These are phyloP conservation scores for Trametes meyenii DNA, from an alignment of 768 basidiomycete genomes.

Conservation along the genomic window DNA sequence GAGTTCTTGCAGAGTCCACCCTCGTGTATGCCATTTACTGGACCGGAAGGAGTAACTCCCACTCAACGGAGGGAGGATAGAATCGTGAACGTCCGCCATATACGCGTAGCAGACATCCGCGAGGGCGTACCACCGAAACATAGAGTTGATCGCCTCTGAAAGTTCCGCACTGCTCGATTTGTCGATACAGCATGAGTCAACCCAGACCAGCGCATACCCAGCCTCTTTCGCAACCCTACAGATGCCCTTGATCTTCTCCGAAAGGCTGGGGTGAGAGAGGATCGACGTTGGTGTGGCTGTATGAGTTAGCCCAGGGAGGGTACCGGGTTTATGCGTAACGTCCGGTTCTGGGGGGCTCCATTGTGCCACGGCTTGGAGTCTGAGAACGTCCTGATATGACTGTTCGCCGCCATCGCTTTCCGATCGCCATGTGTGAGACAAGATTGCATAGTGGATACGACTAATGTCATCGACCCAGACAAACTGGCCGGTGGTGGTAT, in stretches of 20 bases:
- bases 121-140: not conserved
- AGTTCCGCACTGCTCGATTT: slow-evolving; percentile 14
- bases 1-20: not conserved
- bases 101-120: slow-evolving; percentile 1
- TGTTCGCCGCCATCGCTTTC: too few relatives aligned
- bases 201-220: not conserved
- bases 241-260: not conserved
- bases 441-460: too few relatives aligned
- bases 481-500: too few relatives aligned
- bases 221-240: not conserved
- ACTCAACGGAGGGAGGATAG: not conserved
- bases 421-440: too few relatives aligned
- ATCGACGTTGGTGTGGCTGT: not conserved
- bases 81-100: not conserved
- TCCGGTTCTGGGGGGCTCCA: too few relatives aligned
- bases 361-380: too few relatives aligned
- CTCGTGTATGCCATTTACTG: not conserved
- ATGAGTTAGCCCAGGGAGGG: too few relatives aligned
- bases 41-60: not conserved
- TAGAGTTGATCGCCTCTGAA: slow-evolving; percentile 4
- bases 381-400: too few relatives aligned
- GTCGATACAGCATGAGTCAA: slow-evolving; percentile 11
- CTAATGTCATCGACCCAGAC: too few relatives aligned
- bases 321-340: too few relatives aligned
- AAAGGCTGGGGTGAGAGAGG: not conserved